Evolutionary conservation across 1,284 basidiomycete species (phyloP), one percentile per base, ranked within the genome.

Genomic region (Sphagnurus paluster): DNA sequence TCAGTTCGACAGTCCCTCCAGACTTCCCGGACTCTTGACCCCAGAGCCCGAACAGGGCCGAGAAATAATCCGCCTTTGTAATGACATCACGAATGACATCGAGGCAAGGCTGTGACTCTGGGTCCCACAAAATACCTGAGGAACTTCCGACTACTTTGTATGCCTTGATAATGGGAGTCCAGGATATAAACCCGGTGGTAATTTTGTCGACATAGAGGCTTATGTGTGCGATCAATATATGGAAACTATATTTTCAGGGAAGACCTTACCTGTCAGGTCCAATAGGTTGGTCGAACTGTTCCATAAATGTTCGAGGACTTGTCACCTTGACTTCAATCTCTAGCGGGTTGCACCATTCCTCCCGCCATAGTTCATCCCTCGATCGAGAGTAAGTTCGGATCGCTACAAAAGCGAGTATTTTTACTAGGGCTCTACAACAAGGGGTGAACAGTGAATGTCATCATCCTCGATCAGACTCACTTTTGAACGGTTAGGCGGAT

Each of bases 181-280:
- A 98, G 1, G 84, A 74, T 41, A 98, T 69, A 77, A 96, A 98
- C 1, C 95, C 96, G 1, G 87, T 90, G 38, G 75, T 70, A 17
- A 87, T 71, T 62, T 93, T 91, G 70, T 98, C 96, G 7, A 89
- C 69, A 54, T 84, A 85, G 38, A 73, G 64, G 30, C 74, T 70
- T 21, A 73, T 78, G 49, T 25, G 39, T 54, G 21, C 34, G 21
- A 21, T 33, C 39, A 38, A 35, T 34, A 25, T n/a, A 19, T 33
- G 16, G 26, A 11, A 40, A 35, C 26, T 7, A n/a, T n/a, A n/a
- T n/a, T n/a, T 30, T 28, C 20, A 37, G 36, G 28, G 11, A 41
- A 7, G 28, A 21, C 10, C 64, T 56, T 56, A 66, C 68, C 60
- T 44, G 49, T 55, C 45, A 26, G 65, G 67, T n/a, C 62, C 57